Evolutionary conservation across 805 yeast species (phyloP).

Genomic region (Torulaspora gathmanii): DNA sequence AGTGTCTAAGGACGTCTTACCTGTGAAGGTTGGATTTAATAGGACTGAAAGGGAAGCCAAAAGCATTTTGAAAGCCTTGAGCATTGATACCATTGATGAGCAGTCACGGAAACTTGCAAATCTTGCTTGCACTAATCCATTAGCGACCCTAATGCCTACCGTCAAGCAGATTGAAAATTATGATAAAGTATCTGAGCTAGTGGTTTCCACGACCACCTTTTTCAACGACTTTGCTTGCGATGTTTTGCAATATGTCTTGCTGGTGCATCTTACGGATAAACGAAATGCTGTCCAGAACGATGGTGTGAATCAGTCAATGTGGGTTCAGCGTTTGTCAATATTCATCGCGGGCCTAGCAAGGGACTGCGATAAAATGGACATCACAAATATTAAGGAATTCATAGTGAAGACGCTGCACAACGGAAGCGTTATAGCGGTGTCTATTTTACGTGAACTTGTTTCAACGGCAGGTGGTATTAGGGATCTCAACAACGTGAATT

Average conservation of each 20-base stretch:
- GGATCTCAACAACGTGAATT: slow-evolving; percentile 60
- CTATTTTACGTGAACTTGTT: slow-evolving; percentile 63
- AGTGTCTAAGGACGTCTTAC: slow-evolving; percentile 50
- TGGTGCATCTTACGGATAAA: slow-evolving; percentile 66
- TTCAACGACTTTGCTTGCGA: slow-evolving; percentile 83
- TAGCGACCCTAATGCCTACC: slow-evolving; percentile 66
- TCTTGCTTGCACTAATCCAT: slow-evolving; percentile 69
- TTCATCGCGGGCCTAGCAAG: slow-evolving; percentile 70
- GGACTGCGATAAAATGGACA: slow-evolving; percentile 51
- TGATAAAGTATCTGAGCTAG: slow-evolving; percentile 73
- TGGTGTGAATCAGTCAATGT: slow-evolving; percentile 73
- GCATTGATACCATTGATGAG: slow-evolving; percentile 68
- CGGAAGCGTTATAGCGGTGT: slow-evolving; percentile 54
- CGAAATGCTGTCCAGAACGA: slow-evolving; percentile 65
- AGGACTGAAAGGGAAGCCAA: slow-evolving; percentile 76
- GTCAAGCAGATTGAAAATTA: slow-evolving; percentile 86
- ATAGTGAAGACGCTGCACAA: slow-evolving; percentile 58
- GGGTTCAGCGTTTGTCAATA: slow-evolving; percentile 79
- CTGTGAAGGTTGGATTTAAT: slow-evolving; percentile 54
- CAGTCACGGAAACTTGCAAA: slow-evolving; percentile 72
- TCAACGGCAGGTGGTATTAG: slow-evolving; percentile 76
- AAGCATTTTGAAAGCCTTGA: slow-evolving; percentile 70
- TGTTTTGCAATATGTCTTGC: slow-evolving; percentile 64
- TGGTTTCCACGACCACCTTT: slow-evolving; percentile 72
- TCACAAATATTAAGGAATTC: slow-evolving; percentile 56